Percentiles rank a stretch among this genome's conserved stretches.
These are phyloP conservation scores for Nicotiana benthamiana DNA, from an alignment of 257 asterid genomes.

Conservation along the genomic window DNA sequence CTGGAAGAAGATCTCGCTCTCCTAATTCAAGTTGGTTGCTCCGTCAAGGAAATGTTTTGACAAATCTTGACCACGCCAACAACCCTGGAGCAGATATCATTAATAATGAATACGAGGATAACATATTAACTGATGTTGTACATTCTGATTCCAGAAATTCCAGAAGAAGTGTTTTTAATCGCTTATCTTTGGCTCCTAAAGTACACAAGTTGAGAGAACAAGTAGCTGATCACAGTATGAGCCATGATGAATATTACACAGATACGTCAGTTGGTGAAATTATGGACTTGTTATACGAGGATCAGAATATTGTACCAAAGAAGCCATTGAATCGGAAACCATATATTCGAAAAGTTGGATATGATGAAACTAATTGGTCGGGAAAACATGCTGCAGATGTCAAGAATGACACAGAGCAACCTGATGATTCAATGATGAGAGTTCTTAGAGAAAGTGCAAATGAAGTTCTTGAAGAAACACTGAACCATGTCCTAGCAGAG, in stretches of 20 bases:
- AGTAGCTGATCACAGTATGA: slow-evolving; percentile 7
- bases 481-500: slow-evolving; percentile 35
- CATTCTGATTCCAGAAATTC: slow-evolving; percentile 16
- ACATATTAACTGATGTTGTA: slow-evolving; percentile 21
- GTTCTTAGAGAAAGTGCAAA: slow-evolving; percentile 6
- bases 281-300: slow-evolving; percentile 39
- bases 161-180: slow-evolving; percentile 61
- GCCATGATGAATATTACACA: slow-evolving; percentile 19
- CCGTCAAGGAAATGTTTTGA: slow-evolving; percentile 23
- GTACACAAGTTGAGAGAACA: slow-evolving; percentile 11
- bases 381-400: slow-evolving; percentile 18
- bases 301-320: slow-evolving; percentile 20
- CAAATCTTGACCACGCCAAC: slow-evolving; percentile 16
- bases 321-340: slow-evolving; percentile 21
- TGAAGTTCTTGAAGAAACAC: slow-evolving; percentile 15
- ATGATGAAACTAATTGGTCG: slow-evolving; percentile 11
- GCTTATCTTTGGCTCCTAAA: slow-evolving; percentile 31
- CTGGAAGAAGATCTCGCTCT: slow-evolving; percentile 12
- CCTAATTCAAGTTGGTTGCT: slow-evolving; percentile 12
- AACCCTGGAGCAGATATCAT: not conserved
- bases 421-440: not conserved
- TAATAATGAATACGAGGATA: slow-evolving; percentile 17
- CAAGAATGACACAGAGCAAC: slow-evolving; percentile 10
- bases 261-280: slow-evolving; percentile 59
- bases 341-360: slow-evolving; percentile 12